Conservation (phyloP, 2,329 filamentous ascomycete genomes). For the Chalaropsis thielavioides region DNA sequence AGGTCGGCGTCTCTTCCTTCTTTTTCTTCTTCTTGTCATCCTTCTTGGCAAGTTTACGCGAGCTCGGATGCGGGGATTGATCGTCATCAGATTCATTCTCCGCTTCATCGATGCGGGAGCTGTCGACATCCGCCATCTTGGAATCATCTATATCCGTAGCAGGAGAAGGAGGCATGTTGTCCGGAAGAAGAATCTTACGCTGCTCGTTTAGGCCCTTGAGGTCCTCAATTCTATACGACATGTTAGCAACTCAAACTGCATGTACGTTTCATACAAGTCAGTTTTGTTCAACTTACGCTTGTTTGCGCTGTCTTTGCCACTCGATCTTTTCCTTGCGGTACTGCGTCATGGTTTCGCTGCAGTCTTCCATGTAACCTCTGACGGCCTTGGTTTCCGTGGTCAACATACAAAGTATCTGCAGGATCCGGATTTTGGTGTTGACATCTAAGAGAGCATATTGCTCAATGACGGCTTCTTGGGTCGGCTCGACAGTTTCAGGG, state of each 20-base stretch:
- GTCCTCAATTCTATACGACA: conserved; percentile 46
- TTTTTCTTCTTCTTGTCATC: conserved; percentile 63
- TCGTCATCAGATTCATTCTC: conserved; percentile 56
- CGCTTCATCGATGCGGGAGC: conserved; percentile 33
- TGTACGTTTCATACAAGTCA: neutral
- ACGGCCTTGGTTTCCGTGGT: conserved; percentile 76
- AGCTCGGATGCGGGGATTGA: conserved; percentile 27
- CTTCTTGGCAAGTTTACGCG: conserved; percentile 15
- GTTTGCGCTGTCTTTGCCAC: conserved; percentile 63
- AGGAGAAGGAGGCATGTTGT: conserved; percentile 54
- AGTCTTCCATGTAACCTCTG: conserved; percentile 78
- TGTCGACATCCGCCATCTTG: conserved; percentile 50
- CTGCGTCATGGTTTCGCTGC: conserved; percentile 84
- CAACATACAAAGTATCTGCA: conserved; percentile 77
- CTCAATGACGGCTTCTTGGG: conserved; percentile 53
- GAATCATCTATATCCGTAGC: conserved; percentile 40
- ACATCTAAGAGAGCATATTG: conserved; percentile 67
- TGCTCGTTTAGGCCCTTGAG: conserved; percentile 57
- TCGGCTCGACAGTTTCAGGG: conserved; percentile 61
- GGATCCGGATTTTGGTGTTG: conserved; percentile 63
- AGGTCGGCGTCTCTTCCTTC: conserved; percentile 43
- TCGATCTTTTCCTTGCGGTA: conserved; percentile 95
- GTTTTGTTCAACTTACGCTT: conserved; percentile 35
- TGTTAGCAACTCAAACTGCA: conserved; percentile 22
- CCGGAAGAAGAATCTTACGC: conserved; percentile 55